phyloP scores from a whole-genome alignment of 2,329 filamentous ascomycete genomes.

The Talaromyces sp. region DNA sequence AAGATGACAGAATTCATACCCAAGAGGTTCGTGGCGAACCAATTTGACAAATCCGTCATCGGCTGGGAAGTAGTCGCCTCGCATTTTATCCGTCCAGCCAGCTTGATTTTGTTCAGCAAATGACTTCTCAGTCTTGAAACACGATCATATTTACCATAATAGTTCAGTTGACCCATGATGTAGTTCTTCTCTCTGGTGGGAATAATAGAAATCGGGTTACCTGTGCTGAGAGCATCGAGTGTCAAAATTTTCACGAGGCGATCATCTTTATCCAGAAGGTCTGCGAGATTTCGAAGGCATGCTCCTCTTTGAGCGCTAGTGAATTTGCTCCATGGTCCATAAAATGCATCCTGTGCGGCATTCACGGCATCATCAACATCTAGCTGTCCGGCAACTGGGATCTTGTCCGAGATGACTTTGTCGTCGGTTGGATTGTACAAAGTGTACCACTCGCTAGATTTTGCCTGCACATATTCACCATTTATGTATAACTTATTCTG shows the following conservation, averaged over 20 bases:
- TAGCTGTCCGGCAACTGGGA: not conserved
- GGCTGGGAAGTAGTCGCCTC: not conserved
- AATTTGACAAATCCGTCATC: constrained; percentile 7
- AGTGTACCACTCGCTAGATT: not conserved
- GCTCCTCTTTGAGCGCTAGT: not conserved
- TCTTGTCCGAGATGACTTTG: not conserved
- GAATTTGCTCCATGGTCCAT: constrained; percentile 2
- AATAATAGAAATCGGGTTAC: constrained; percentile 1
- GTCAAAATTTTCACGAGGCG: not conserved
- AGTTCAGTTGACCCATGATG: constrained; percentile 1
- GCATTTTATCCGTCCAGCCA: constrained; percentile 7
- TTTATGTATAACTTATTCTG: not conserved
- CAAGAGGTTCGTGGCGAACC: constrained; percentile 2
- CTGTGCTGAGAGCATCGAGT: not conserved
- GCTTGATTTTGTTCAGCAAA: not conserved
- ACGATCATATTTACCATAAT: not conserved
- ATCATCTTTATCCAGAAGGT: constrained; percentile 3
- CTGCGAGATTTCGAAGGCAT: constrained; percentile 1
- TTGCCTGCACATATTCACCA: not conserved
- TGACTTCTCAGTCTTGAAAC: not conserved
- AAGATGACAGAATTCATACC: not conserved
- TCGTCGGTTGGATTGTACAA: constrained; percentile 5
- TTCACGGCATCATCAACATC: constrained; percentile 3
- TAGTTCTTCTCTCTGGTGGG: constrained; percentile 4
- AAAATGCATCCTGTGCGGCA: constrained; percentile 1